These are phyloP conservation scores for Hypoxylon perforatum DNA, from an alignment of 495 filamentous ascomycete genomes.

Conservation along the genomic window DNA sequence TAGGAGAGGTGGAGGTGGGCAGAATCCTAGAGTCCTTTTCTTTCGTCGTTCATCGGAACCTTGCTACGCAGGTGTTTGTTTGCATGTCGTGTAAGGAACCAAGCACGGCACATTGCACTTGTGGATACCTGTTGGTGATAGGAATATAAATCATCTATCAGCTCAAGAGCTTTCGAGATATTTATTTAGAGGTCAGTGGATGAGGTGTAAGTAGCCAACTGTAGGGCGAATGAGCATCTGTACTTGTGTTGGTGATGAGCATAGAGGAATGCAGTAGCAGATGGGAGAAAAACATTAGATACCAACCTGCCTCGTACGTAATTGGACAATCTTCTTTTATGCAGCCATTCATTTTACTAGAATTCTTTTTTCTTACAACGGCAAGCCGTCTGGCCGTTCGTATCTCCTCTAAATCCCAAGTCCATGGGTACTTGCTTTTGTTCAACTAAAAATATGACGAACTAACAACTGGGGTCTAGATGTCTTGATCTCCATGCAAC, in stretches of 20 bases:
- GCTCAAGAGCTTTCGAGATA: no score
- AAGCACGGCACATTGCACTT: neutral
- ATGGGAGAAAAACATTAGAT: no score
- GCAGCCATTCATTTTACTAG: no score
- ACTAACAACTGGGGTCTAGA: slow-evolving; percentile 9
- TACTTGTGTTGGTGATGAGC: no score
- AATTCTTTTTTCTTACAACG: neutral
- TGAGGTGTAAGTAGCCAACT: no score
- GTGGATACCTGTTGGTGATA: neutral
- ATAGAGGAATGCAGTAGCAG: no score
- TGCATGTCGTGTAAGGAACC: neutral
- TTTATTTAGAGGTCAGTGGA: no score
- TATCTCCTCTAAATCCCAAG: neutral
- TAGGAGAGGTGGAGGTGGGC: neutral
- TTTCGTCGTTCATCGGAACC: slow-evolving; percentile 5
- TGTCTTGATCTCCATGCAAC: slow-evolving; percentile 2
- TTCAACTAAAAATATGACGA: slow-evolving; percentile 5
- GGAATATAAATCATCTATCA: neutral
- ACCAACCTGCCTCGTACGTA: no score
- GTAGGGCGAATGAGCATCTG: no score
- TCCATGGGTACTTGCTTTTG: slow-evolving; percentile 9
- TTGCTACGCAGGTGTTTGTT: slow-evolving; percentile 5
- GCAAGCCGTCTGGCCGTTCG: neutral
- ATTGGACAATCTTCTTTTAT: no score
- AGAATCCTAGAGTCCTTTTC: no score